Evolutionary conservation across 1,284 basidiomycete genomes (phyloP).

Genomic region (Erythrobasidium hasegawianum): DNA sequence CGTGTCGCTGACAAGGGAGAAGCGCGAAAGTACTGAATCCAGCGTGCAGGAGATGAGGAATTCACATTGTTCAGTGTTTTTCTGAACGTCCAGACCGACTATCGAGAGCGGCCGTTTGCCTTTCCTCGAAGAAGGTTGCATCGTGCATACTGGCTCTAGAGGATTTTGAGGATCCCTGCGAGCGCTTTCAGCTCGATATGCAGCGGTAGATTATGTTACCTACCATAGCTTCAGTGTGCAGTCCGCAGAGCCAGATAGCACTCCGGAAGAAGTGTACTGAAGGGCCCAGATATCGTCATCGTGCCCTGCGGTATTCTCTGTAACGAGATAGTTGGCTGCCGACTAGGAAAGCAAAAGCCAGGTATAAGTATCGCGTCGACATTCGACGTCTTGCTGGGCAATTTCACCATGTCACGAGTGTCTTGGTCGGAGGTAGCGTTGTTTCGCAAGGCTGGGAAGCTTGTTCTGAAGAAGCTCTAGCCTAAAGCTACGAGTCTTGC

Average conservation of each 20-base stretch:
- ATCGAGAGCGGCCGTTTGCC: conserved; percentile 4
- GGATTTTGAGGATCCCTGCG: conserved; percentile 26
- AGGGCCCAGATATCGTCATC: conserved; percentile 28
- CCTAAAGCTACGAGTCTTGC: too few species aligned
- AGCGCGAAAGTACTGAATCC: conserved; percentile 19
- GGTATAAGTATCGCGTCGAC: neutral
- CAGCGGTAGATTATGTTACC: neutral
- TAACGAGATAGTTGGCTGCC: conserved; percentile 26
- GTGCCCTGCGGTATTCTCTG: conserved; percentile 3
- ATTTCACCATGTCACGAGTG: too few species aligned
- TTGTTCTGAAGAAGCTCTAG: too few species aligned
- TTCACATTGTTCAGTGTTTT: conserved; percentile 6
- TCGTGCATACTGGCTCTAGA: conserved; percentile 2
- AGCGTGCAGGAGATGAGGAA: conserved; percentile 20
- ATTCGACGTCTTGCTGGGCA: too few species aligned
- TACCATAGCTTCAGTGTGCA: conserved; percentile 25
- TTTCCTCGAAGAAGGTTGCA: conserved; percentile 6
- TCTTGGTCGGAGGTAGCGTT: too few species aligned
- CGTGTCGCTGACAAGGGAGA: conserved; percentile 9
- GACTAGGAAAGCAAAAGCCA: neutral
- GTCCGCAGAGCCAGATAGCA: conserved; percentile 28
- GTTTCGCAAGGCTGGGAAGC: too few species aligned
- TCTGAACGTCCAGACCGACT: conserved; percentile 23
- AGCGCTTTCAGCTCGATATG: neutral
- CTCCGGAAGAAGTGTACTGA: conserved; percentile 14